Conservation (phyloP, 2,329 filamentous ascomycete genomes). For the Orbilia oligospora region DNA sequence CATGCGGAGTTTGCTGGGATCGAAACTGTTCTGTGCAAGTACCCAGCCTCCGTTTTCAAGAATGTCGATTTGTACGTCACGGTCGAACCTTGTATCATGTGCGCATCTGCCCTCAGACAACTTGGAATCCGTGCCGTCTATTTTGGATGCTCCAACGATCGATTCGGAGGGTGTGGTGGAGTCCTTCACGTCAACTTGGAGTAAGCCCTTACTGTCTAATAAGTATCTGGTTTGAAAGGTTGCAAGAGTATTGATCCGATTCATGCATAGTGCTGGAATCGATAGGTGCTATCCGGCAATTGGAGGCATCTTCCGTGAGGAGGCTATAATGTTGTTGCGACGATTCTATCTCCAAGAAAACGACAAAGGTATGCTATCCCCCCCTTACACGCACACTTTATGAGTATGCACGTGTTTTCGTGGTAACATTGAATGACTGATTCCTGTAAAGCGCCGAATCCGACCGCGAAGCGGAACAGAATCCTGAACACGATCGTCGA, state of each 20-base stretch:
- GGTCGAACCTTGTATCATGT: conserved; percentile 99
- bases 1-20: conserved; percentile 97
- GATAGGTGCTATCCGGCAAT: conserved; percentile 75
- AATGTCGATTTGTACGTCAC: conserved; percentile 92
- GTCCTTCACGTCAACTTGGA: conserved; percentile 88
- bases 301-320: conserved; percentile 80
- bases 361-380: conserved; percentile 76
- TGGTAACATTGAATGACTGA: background rate
- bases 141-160: conserved; percentile 95
- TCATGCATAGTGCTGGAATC: conserved; percentile 76
- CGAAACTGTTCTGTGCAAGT: conserved; percentile 74
- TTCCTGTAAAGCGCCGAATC: conserved; percentile 59
- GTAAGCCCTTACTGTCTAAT: conserved; percentile 66
- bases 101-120: conserved; percentile 90
- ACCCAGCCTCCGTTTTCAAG: conserved; percentile 78
- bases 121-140: conserved; percentile 90
- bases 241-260: background rate
- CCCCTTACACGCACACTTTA: background rate
- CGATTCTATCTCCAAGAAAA: conserved; percentile 99
- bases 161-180: conserved; percentile 95
- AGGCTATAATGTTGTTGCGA: conserved; percentile 90
- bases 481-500: conserved; percentile 63
- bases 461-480: conserved; percentile 63
- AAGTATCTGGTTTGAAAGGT: background rate
- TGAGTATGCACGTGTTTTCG: background rate